Conservation (phyloP, 257 asterid genomes). For the Solanum pinnatisectum region DNA sequence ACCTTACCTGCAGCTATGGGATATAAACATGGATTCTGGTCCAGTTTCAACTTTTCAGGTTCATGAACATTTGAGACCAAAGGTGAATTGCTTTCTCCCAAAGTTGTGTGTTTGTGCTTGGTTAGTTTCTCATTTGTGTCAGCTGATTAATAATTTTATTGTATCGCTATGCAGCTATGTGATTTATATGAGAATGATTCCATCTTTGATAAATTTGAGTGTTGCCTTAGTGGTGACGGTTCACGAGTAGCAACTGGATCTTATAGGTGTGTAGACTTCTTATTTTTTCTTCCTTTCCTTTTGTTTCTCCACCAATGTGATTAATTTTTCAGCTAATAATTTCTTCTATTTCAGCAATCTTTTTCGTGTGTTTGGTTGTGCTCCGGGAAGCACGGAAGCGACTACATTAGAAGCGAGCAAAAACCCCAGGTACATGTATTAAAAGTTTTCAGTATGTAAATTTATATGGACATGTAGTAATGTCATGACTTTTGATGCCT, state of each 20-base stretch:
- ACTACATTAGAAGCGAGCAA: conserved; percentile 74
- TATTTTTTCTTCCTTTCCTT: background rate
- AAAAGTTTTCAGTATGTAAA: background rate
- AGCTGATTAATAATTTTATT: conserved; percentile 19
- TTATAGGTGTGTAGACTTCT: conserved; percentile 49
- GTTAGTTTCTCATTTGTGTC: background rate
- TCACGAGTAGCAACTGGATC: conserved; percentile 96
- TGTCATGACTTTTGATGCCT: background rate
- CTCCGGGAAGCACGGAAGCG: conserved; percentile 56
- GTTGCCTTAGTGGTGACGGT: conserved; percentile 98
- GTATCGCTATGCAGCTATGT: conserved; percentile 47
- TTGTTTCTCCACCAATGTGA: background rate
- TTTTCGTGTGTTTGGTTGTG: conserved; percentile 71
- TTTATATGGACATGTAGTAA: background rate
- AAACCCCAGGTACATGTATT: conserved; percentile 52
- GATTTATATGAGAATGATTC: conserved; percentile 96
- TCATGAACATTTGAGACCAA: conserved; percentile 92
- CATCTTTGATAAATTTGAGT: conserved; percentile 91
- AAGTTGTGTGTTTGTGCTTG: background rate
- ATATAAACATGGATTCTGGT: conserved; percentile 96
- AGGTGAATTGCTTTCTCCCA: conserved; percentile 36
- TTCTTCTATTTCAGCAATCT: conserved; percentile 40
- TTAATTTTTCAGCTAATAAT: background rate
- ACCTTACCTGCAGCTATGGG: conserved; percentile 76
- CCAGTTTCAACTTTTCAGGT: conserved; percentile 96